Conservation (phyloP, 2,329 filamentous ascomycete genomes). For the Penicillium thymicola region DNA sequence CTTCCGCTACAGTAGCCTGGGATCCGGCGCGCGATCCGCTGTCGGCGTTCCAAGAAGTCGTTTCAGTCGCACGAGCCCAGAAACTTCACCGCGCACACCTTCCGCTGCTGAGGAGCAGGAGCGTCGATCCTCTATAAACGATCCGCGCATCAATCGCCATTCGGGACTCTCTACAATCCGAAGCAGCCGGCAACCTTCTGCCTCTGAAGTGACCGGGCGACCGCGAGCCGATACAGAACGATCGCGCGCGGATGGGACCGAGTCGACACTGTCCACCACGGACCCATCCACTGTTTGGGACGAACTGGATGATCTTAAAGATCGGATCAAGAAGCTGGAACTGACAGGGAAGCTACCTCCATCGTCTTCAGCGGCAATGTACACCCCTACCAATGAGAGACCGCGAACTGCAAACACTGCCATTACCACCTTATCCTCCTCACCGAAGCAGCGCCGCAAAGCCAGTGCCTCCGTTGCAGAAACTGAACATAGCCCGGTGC, state of each 20-base stretch:
- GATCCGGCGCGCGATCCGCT: constrained; percentile 34
- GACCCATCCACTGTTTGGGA: constrained; percentile 96
- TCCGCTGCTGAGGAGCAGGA: constrained; percentile 30
- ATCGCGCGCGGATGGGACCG: constrained; percentile 61
- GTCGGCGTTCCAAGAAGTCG: constrained; percentile 37
- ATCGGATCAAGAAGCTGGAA: constrained; percentile 84
- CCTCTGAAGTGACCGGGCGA: constrained; percentile 35
- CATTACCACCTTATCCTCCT: constrained; percentile 84
- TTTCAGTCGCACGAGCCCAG: constrained; percentile 36
- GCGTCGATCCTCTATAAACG: constrained; percentile 32
- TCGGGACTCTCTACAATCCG: constrained; percentile 36
- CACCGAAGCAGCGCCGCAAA: constrained; percentile 69
- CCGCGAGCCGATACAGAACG: constrained; percentile 34
- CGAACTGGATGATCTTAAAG: constrained; percentile 92
- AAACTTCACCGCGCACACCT: constrained; percentile 33
- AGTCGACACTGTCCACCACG: constrained; percentile 83
- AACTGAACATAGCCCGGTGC: constrained; percentile 54
- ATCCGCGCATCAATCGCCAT: constrained; percentile 33
- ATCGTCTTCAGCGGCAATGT: constrained; percentile 76
- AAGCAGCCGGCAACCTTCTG: constrained; percentile 36
- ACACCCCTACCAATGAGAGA: constrained; percentile 70
- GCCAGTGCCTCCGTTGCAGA: constrained; percentile 40
- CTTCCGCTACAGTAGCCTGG: constrained; percentile 33
- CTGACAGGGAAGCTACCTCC: constrained; percentile 82
- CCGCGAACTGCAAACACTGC: constrained; percentile 89